A percentile compares a stretch with the other conserved stretches of the same genome.
Conservation (phyloP, 192 early-diverging fungal species). For the Rhizophagus clarus region DNA sequence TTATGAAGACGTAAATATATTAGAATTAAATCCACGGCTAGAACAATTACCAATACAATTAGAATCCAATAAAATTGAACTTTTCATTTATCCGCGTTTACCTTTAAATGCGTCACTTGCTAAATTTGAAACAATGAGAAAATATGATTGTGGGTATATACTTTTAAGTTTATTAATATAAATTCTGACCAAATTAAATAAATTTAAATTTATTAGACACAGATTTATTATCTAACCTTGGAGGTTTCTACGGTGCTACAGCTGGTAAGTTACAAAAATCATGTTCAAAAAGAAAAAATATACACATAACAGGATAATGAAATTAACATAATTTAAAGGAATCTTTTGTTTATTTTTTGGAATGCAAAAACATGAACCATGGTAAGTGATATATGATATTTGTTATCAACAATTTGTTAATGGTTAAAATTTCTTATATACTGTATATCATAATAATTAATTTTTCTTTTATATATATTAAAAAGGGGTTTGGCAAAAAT, state of each 20-base stretch:
- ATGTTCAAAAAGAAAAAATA: neutral
- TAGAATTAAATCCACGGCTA: neutral
- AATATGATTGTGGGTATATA: neutral
- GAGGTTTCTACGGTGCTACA: neutral
- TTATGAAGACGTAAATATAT: too few relatives aligned
- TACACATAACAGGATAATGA: too few relatives aligned
- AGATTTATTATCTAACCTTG: neutral
- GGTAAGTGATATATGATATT: neutral
- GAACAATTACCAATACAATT: neutral
- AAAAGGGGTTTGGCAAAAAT: slow-evolving; percentile 7
- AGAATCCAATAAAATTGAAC: too few relatives aligned
- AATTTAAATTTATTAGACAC: neutral
- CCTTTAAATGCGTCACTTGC: neutral
- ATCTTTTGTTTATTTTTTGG: neutral
- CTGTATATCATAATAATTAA: neutral
- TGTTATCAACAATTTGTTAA: too few relatives aligned
- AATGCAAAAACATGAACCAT: neutral
- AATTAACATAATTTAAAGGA: neutral
- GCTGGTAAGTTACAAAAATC: neutral
- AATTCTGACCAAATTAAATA: too few relatives aligned
- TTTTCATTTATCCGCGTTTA: neutral
- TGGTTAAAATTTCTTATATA: neutral
- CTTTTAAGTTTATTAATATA: neutral
- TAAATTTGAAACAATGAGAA: neutral
- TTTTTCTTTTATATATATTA: neutral